Conservation (phyloP, 257 asterid species). For the Ophiorrhiza pumila region DNA sequence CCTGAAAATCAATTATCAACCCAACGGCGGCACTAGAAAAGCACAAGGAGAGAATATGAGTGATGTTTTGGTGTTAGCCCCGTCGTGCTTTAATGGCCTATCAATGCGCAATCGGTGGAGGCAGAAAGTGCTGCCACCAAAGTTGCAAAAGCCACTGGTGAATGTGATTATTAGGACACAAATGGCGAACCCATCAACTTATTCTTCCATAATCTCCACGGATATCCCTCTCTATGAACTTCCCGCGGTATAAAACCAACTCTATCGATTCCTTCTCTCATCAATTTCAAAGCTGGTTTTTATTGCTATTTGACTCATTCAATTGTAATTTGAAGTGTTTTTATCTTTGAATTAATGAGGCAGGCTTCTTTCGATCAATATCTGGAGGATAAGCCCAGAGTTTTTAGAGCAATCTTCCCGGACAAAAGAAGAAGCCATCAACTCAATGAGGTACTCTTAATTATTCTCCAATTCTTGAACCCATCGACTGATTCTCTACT, state of each 20-base stretch:
- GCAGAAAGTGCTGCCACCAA: constrained; percentile 10
- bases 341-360: background rate
- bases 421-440: constrained; percentile 78
- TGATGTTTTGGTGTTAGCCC: background rate
- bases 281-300: too few relatives aligned
- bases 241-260: constrained; percentile 62
- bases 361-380: constrained; percentile 92
- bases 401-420: constrained; percentile 87
- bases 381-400: constrained; percentile 78
- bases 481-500: background rate
- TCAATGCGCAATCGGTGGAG: constrained; percentile 10
- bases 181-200: constrained; percentile 55
- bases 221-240: constrained; percentile 72
- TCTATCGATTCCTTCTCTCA: background rate
- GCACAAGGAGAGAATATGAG: background rate
- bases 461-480: background rate
- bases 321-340: background rate
- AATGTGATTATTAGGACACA: constrained; percentile 29
- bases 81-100: constrained; percentile 7
- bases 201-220: constrained; percentile 69
- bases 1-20: too few relatives aligned
- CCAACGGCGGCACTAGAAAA: background rate
- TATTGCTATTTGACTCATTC: background rate
- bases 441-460: constrained; percentile 58
- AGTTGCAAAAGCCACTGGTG: constrained; percentile 29